Evolutionary conservation across 2,329 filamentous ascomycete genomes (phyloP).

Genomic region (Clarireedia hainanense): DNA sequence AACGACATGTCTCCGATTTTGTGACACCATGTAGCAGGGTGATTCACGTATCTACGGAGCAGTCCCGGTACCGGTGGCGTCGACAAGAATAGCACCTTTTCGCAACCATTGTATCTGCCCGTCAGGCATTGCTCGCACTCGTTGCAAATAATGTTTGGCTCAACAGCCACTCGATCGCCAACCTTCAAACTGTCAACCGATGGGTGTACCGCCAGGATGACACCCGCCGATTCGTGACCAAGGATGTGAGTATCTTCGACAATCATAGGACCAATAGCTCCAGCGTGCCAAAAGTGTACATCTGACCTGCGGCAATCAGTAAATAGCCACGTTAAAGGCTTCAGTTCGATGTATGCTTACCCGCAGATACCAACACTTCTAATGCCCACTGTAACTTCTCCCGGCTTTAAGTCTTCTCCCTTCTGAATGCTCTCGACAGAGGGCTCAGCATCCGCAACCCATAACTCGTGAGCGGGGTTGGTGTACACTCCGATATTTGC

Average conservation of each 20-base stretch:
- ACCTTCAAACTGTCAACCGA: constrained; percentile 70
- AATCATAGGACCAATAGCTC: constrained; percentile 93
- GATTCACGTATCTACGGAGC: constrained; percentile 86
- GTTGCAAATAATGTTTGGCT: constrained; percentile 90
- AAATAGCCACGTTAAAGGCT: background rate
- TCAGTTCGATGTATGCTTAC: constrained; percentile 37
- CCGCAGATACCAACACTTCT: constrained; percentile 96
- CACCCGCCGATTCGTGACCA: constrained; percentile 87
- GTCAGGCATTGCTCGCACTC: constrained; percentile 86
- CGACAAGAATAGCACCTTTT: constrained; percentile 75
- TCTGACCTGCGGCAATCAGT: constrained; percentile 56
- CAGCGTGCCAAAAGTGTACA: constrained; percentile 95
- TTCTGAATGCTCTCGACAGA: constrained; percentile 65
- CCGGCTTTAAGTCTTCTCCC: constrained; percentile 61
- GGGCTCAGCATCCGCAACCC: constrained; percentile 74
- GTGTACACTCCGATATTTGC: constrained; percentile 95
- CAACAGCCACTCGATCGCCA: constrained; percentile 87
- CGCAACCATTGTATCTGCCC: constrained; percentile 92
- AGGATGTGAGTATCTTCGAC: constrained; percentile 84
- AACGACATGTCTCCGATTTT: constrained; percentile 90
- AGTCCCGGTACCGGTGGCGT: constrained; percentile 86
- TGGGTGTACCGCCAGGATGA: constrained; percentile 72
- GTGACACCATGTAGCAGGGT: constrained; percentile 91
- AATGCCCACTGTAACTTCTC: constrained; percentile 81
- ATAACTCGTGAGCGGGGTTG: constrained; percentile 85